Conservation (phyloP, 345 rosid species). For the Citrus australasica region DNA sequence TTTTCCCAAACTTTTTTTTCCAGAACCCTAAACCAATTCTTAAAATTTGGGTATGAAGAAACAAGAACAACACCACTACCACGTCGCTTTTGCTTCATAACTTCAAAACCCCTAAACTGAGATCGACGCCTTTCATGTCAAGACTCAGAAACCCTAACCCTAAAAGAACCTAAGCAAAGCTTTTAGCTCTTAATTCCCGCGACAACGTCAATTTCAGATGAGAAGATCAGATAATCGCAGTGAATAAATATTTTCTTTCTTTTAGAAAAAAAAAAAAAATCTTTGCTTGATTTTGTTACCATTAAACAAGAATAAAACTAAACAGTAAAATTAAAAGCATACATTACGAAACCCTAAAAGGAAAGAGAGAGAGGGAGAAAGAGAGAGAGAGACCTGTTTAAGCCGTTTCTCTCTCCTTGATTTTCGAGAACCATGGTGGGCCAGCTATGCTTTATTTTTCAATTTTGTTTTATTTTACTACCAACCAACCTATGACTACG, state of each 20-base stretch:
- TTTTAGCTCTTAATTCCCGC: too few species aligned
- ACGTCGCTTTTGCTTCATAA: background rate
- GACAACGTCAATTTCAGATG: background rate
- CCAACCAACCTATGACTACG: too few species aligned
- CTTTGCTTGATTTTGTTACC: background rate
- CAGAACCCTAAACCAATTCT: background rate
- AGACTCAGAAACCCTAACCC: background rate
- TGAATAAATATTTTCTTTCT: background rate
- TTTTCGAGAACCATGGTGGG: constrained; percentile 3
- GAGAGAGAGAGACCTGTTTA: constrained; percentile 7
- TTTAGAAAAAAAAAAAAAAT: too few species aligned
- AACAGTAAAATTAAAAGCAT: background rate
- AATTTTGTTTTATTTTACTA: background rate
- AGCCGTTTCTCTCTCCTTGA: background rate
- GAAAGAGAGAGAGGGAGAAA: background rate
- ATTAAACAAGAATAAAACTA: background rate
- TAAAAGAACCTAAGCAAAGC: background rate
- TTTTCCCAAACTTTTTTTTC: background rate
- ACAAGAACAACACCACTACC: background rate
- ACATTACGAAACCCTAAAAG: background rate
- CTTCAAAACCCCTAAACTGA: background rate
- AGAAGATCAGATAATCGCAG: background rate
- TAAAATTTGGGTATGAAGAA: background rate
- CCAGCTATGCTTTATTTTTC: background rate
- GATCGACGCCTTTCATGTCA: background rate